Evolutionary conservation across 1,284 basidiomycete species (phyloP), one percentile per base, ranked within the genome.

Genomic region (Phellinidium pouzarii): DNA sequence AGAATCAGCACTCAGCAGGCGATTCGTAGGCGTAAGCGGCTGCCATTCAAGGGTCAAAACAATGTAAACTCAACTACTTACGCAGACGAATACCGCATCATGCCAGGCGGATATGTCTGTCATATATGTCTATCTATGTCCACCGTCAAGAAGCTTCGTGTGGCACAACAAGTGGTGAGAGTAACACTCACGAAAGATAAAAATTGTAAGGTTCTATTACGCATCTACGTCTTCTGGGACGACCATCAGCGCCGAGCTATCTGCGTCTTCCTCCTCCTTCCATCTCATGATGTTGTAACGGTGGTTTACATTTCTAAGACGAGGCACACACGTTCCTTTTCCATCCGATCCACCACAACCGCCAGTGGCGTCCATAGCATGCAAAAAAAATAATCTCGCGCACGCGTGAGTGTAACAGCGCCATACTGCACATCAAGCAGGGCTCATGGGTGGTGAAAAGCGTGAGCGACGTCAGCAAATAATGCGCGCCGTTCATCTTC

Each of bases 381-480:
- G 64, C 20, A 94, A 64, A 63, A n/a, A 84, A 94, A 56, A 90
- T 68, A 3, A 95, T 78, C 59, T 93, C 86, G 59, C 87, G 84
- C 49, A 95, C 91, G 19, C 94, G 79, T 1, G 89, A 92, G 68
- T 97, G 94, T 6, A 94, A 69, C 17, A 97, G 70, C 1, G 92
- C 91, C 94, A 97, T 97, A 59, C 83, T 80, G 65, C 94, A 97
- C 88, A 96, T 92, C 53, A 96, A 78, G 62, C 94, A 97, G 2
- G 94, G 94, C 62, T 97, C 94, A 66, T 97, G 94, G 2, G 91
- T 91, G 47, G 82, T 79, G 71, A 96, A 96, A 20, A 96, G 71
- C 1, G 83, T 82, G 23, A 84, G 76, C 0, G 81, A 80, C 0
- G 91, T 96, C 36, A 96, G 75, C 27, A 96, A 82, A 68, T 96